These are phyloP conservation scores for Metschnikowia kunwiensis DNA, from an alignment of 805 yeast species.

Conservation along the genomic window DNA sequence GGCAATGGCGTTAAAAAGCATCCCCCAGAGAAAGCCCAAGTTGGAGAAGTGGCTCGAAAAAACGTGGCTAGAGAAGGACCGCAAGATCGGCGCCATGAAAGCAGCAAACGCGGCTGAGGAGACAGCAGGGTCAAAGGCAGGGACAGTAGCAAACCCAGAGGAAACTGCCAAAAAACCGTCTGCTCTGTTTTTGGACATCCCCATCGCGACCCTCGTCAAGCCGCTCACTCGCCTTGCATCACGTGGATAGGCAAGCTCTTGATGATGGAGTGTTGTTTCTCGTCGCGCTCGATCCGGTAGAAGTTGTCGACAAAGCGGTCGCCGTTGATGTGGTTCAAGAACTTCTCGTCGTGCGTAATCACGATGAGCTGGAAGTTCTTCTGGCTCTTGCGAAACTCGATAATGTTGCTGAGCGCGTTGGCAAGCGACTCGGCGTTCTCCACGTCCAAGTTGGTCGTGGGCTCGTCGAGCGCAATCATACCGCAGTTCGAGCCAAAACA, in stretches of 20 bases:
- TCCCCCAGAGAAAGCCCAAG: constrained; percentile 52
- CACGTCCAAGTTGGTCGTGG: constrained; percentile 90
- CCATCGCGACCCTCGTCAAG: not conserved
- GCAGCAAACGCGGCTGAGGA: not conserved
- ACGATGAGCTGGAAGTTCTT: constrained; percentile 90
- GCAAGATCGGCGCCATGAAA: constrained; percentile 15
- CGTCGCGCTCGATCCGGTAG: constrained; percentile 76
- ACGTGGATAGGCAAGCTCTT: constrained; percentile 43
- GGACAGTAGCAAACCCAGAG: not conserved
- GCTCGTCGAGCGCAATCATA: constrained; percentile 94
- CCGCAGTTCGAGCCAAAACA: constrained; percentile 96
- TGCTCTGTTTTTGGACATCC: constrained; percentile 5
- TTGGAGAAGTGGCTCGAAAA: constrained; percentile 75
- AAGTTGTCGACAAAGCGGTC: constrained; percentile 82
- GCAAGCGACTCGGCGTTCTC: constrained; percentile 90
- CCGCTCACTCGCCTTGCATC: constrained; percentile 31
- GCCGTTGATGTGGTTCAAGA: constrained; percentile 81
- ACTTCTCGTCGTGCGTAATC: constrained; percentile 94
- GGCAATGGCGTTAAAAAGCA: constrained; percentile 42
- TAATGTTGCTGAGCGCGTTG: constrained; percentile 68
- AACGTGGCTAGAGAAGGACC: constrained; percentile 71
- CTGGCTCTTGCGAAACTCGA: constrained; percentile 71
- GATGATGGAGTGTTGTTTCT: constrained; percentile 76
- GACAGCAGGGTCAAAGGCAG: not conserved
- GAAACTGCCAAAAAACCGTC: not conserved